Evolutionary conservation across 2,329 filamentous ascomycete species (phyloP).

Genomic region (Alternaria sp.): DNA sequence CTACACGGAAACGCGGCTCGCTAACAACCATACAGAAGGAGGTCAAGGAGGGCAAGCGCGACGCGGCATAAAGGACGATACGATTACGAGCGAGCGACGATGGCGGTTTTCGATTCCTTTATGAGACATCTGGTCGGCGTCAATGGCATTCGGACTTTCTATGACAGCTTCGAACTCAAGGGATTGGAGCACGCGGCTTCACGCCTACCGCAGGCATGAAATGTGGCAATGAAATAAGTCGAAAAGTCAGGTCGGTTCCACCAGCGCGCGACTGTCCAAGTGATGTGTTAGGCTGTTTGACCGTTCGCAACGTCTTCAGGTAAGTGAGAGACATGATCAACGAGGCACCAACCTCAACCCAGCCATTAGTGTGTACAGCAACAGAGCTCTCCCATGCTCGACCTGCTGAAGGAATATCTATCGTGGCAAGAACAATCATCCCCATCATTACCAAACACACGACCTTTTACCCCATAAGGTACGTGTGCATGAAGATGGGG

Average conservation of each 20-base stretch:
- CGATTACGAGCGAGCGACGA: slow-evolving; percentile 43
- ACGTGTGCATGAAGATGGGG: slow-evolving; percentile 72
- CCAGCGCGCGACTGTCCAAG: slow-evolving; percentile 29
- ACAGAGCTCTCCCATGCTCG: slow-evolving; percentile 66
- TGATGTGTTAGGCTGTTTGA: slow-evolving; percentile 31
- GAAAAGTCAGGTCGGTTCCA: slow-evolving; percentile 42
- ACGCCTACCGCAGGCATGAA: slow-evolving; percentile 48
- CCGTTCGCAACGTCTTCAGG: slow-evolving; percentile 6
- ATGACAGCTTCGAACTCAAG: slow-evolving; percentile 49
- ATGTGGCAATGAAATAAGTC: slow-evolving; percentile 51
- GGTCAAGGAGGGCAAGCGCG: slow-evolving; percentile 94
- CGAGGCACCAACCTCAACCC: slow-evolving; percentile 28
- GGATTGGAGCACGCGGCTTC: slow-evolving; percentile 40
- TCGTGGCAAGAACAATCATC: slow-evolving; percentile 69
- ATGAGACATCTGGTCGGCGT: slow-evolving; percentile 54
- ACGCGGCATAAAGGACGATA: slow-evolving; percentile 72
- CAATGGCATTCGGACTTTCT: slow-evolving; percentile 53
- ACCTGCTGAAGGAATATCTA: slow-evolving; percentile 71
- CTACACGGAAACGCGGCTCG: slow-evolving; percentile 5
- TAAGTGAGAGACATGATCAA: slow-evolving; percentile 21
- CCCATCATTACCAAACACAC: slow-evolving; percentile 73
- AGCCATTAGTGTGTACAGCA: slow-evolving; percentile 79
- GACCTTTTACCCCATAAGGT: slow-evolving; percentile 61
- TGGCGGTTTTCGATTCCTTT: slow-evolving; percentile 50
- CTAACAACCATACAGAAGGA: slow-evolving; percentile 77